Percentiles rank a stretch among this genome's conserved stretches.
phyloP scores from a whole-genome alignment of 352 stramenopile genomes.

The Pythium brassicae region DNA sequence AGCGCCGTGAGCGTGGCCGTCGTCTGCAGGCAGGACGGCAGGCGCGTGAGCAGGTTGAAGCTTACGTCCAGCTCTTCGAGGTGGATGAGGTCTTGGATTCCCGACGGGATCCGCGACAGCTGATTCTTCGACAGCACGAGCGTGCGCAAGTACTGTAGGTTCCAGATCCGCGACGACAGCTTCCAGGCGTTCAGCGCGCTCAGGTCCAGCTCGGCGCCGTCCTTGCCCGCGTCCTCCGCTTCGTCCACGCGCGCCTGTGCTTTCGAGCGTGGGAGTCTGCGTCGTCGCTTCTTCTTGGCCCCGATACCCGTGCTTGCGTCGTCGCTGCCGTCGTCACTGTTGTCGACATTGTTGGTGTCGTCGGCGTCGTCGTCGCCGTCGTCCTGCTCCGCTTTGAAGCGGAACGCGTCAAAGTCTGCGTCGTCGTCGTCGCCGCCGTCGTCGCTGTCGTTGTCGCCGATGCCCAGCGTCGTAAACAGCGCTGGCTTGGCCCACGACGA shows the following conservation, averaged over 20 bases:
- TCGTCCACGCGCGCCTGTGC: conserved; percentile 51
- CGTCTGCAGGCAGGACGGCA: conserved; percentile 67
- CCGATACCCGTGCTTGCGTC: not conserved
- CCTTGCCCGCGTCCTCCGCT: conserved; percentile 31
- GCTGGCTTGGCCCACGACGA: conserved; percentile 37
- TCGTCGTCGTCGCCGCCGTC: conserved; percentile 14
- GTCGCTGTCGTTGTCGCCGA: conserved; percentile 18
- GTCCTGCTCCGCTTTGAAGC: conserved; percentile 11
- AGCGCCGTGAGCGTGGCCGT: conserved; percentile 40
- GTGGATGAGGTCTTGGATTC: conserved; percentile 58
- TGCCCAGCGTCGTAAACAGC: conserved; percentile 27
- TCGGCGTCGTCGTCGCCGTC: conserved; percentile 22
- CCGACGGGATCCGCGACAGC: conserved; percentile 57
- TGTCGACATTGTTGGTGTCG: conserved; percentile 10
- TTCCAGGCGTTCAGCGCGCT: conserved; percentile 44
- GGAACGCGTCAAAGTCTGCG: conserved; percentile 12
- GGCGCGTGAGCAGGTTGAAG: conserved; percentile 45
- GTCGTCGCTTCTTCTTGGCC: conserved; percentile 2
- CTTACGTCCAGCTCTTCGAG: conserved; percentile 56
- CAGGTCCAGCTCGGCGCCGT: conserved; percentile 33
- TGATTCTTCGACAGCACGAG: conserved; percentile 49
- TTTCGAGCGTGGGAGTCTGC: conserved; percentile 47
- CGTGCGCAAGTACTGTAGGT: conserved; percentile 36
- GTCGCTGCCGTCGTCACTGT: conserved; percentile 16
- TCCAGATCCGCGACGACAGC: conserved; percentile 69